Evolutionary conservation across 129 eudicot genomes (phyloP).

Genomic region (Chrysanthemum makinoi): DNA sequence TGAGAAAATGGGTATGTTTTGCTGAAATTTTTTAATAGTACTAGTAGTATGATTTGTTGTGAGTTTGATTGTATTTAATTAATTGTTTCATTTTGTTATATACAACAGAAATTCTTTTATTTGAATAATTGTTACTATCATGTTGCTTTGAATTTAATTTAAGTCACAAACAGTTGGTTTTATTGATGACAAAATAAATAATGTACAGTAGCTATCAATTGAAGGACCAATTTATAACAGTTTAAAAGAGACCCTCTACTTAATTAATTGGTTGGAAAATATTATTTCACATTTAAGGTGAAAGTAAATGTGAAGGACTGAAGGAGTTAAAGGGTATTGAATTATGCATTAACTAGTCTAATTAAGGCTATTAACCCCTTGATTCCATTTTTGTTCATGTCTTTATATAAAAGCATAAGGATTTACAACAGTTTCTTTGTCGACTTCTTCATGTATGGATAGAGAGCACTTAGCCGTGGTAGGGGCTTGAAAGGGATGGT

Average conservation of each 20-base stretch:
- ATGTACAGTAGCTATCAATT: slow-evolving; percentile 8
- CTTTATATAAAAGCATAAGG: no score
- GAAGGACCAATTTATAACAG: not conserved
- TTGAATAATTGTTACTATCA: slow-evolving; percentile 5
- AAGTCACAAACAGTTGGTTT: not conserved
- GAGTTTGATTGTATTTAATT: slow-evolving; percentile 39
- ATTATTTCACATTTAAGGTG: not conserved
- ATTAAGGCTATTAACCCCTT: no score
- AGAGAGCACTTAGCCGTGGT: no score
- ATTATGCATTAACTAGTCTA: not conserved
- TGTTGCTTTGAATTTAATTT: slow-evolving; percentile 7
- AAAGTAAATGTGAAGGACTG: not conserved
- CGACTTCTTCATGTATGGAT: no score
- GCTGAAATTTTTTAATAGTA: not conserved
- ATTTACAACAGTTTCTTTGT: no score
- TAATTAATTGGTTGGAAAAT: not conserved
- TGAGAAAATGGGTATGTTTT: slow-evolving; percentile 30
- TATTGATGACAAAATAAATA: not conserved
- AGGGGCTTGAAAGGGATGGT: no score
- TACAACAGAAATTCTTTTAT: slow-evolving; percentile 31
- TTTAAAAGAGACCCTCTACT: not conserved
- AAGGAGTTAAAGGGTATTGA: not conserved
- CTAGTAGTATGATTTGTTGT: slow-evolving; percentile 19
- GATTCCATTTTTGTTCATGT: no score
- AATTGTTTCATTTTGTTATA: slow-evolving; percentile 21